phyloP scores from a whole-genome alignment of 257 asterid genomes.

The Capsicum rhomboideum region DNA sequence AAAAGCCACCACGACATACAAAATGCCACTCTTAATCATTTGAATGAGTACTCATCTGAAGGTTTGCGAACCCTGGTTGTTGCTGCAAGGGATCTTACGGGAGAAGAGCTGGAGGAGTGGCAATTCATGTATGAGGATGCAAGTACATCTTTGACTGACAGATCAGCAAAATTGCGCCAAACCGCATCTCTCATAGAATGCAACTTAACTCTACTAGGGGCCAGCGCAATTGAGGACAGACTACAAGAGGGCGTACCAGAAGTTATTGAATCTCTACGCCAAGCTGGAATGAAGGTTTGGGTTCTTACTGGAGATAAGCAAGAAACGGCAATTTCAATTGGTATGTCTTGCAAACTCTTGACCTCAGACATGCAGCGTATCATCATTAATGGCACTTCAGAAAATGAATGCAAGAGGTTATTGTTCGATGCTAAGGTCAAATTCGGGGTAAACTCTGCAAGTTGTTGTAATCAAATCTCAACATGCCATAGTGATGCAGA shows the following conservation, averaged over 20 bases:
- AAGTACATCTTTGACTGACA: conserved; percentile 90
- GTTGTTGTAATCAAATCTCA: conserved; percentile 21
- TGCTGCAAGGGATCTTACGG: conserved; percentile 69
- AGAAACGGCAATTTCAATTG: conserved; percentile 97
- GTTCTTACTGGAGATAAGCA: conserved; percentile 99
- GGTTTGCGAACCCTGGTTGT: conserved; percentile 95
- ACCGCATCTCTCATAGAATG: conserved; percentile 86
- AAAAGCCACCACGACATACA: conserved; percentile 33
- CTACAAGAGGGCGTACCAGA: conserved; percentile 97
- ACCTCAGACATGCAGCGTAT: conserved; percentile 90
- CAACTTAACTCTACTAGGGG: conserved; percentile 83
- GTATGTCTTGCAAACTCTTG: conserved; percentile 88
- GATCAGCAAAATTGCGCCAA: conserved; percentile 76
- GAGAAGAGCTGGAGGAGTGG: conserved; percentile 79
- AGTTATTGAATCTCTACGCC: conserved; percentile 85
- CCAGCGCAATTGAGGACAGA: conserved; percentile 96
- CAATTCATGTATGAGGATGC: conserved; percentile 91
- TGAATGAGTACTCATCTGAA: conserved; percentile 83
- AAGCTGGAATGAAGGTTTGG: conserved; percentile 99
- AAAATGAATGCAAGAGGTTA: conserved; percentile 74
- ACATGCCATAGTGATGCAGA: conserved; percentile 36
- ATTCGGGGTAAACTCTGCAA: conserved; percentile 37
- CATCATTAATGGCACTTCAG: conserved; percentile 82
- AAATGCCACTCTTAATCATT: conserved; percentile 48
- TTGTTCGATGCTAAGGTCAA: conserved; percentile 74